Evolutionary conservation across 2,329 filamentous ascomycete species (phyloP).

Genomic region (Colletotrichum acutatum): DNA sequence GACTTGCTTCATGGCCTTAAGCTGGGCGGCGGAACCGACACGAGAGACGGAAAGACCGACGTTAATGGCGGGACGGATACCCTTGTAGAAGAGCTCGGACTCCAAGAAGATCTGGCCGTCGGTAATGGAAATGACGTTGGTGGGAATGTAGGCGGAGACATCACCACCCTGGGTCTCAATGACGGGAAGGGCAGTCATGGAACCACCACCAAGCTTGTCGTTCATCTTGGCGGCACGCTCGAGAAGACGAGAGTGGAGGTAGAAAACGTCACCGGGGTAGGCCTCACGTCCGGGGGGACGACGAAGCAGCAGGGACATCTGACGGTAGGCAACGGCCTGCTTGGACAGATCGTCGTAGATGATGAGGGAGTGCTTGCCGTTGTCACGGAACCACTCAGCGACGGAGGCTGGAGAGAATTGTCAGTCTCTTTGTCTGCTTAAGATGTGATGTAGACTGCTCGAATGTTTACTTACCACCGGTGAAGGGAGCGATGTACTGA

Average conservation of each 20-base stretch:
- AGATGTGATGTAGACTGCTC: too few species aligned
- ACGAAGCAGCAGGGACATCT: slow-evolving; percentile 98
- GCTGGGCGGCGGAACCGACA: slow-evolving; percentile 99
- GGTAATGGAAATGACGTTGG: slow-evolving; percentile 99
- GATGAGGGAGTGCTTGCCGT: slow-evolving; percentile 88
- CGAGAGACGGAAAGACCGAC: slow-evolving; percentile 99
- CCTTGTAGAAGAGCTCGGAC: slow-evolving; percentile 99
- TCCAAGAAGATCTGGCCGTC: slow-evolving; percentile 99
- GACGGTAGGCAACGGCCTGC: slow-evolving; percentile 97
- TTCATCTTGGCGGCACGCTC: slow-evolving; percentile 99
- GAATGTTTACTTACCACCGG: slow-evolving; percentile 61
- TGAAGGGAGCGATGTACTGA: slow-evolving; percentile 95
- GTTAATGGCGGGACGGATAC: slow-evolving; percentile 99
- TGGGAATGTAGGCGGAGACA: slow-evolving; percentile 99
- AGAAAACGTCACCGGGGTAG: slow-evolving; percentile 99
- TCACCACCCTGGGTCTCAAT: slow-evolving; percentile 99
- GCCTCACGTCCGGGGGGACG: slow-evolving; percentile 99
- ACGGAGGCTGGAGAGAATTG: slow-evolving; percentile 51
- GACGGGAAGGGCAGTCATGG: slow-evolving; percentile 94
- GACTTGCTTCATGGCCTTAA: slow-evolving; percentile 99
- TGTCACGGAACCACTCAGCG: slow-evolving; percentile 83
- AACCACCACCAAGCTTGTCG: slow-evolving; percentile 93
- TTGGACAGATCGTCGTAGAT: slow-evolving; percentile 97
- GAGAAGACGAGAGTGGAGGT: slow-evolving; percentile 98
- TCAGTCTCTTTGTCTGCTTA: not conserved